Evolutionary conservation across 345 rosid genomes (phyloP), one percentile per base, ranked within the genome.

Genomic region (Moricandia arvensis): DNA sequence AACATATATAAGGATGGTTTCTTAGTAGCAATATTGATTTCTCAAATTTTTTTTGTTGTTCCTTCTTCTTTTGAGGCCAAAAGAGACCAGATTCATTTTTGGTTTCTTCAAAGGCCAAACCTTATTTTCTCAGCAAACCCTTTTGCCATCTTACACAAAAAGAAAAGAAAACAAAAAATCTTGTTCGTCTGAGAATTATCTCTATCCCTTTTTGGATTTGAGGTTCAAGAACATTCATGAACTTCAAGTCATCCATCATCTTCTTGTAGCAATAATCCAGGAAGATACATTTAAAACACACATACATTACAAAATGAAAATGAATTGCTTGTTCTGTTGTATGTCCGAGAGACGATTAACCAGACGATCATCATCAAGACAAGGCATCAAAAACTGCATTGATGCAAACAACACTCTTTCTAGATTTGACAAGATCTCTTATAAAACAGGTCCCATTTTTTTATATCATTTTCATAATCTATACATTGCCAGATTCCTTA

Each of bases 321-420:
- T 54, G 69, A 70, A 59, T 66, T 78, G 72, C 86, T 87, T 93
- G 80, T 77, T 74, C 85, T 90, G 95, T 72, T 91, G 96, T 80
- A 66, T 77, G 74, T 79, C 93, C 8, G 57, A 83, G 16, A 85
- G 77, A 38, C 85, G 18, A 80, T 49, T 66, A 6, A 75, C 61
- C 75, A 85, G 82, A 77, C 90, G 66, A 76, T 82, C 93, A 29
- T 81, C 85, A 33, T 81, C 85, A 34, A 86, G 79, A 75, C 87
- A 85, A 81, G 82, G 91, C 88, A 79, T 83, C 61, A 87, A 80
- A 77, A 85, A 85, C 15, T 81, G 82, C 72, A 84, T 74, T 54
- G 94, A 88, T 66, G 82, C 86, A 6, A 88, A 85, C 80, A 72
- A 77, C 71, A 72, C 67, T 66, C 67, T 89, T 34, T 76, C 78